Conservation (phyloP, 2,329 filamentous ascomycete species). For the Botrytis elliptica region DNA sequence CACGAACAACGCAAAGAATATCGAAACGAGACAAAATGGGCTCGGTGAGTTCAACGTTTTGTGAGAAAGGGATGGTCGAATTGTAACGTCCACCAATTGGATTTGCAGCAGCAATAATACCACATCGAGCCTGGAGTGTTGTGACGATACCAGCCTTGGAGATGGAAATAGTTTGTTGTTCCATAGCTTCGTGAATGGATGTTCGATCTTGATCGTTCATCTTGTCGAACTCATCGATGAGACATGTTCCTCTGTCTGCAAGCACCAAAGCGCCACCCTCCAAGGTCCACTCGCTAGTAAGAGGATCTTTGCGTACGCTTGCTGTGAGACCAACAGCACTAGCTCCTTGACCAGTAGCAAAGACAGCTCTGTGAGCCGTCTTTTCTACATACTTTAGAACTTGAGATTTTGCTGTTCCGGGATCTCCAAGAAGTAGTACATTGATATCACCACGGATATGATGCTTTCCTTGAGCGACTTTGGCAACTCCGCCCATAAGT, state of each 20-base stretch:
- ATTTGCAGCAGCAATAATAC: constrained; percentile 95
- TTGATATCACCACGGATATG: constrained; percentile 97
- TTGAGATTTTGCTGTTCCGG: constrained; percentile 96
- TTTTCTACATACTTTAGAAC: constrained; percentile 97
- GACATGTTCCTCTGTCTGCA: constrained; percentile 88
- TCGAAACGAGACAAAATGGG: constrained; percentile 98
- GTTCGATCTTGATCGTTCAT: constrained; percentile 99
- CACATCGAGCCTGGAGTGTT: constrained; percentile 90
- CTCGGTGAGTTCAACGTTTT: constrained; percentile 96
- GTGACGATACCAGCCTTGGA: constrained; percentile 98
- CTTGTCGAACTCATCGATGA: constrained; percentile 99
- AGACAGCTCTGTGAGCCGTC: constrained; percentile 93
- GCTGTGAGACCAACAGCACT: constrained; percentile 97
- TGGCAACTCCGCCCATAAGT: constrained; percentile 91
- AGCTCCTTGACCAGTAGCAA: constrained; percentile 95
- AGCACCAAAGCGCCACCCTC: constrained; percentile 95
- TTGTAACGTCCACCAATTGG: constrained; percentile 96
- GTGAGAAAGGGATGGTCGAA: constrained; percentile 89
- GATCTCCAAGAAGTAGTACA: constrained; percentile 91
- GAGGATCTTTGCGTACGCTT: constrained; percentile 88
- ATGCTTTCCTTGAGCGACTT: constrained; percentile 84
- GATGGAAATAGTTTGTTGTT: constrained; percentile 98
- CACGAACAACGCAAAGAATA: constrained; percentile 91
- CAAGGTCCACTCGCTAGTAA: constrained; percentile 96
- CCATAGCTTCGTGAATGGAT: constrained; percentile 99